Evolutionary conservation across 164 flowering plant genomes (phyloP), one percentile per base, ranked within the genome.

Genomic region (Stephania japonica): DNA sequence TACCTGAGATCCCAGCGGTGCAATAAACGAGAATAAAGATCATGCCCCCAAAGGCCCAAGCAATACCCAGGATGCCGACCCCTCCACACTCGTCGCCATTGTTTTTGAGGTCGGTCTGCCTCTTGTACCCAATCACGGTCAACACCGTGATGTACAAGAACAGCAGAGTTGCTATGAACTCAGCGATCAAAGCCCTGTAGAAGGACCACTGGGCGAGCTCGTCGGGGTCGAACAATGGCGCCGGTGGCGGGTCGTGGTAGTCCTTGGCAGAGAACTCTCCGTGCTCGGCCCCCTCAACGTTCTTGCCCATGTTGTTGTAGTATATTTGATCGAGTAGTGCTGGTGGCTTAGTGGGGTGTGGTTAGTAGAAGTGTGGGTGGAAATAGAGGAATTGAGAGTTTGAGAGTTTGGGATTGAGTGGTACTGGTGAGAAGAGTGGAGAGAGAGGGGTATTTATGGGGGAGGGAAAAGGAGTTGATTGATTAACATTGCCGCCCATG

Each of bases 11-110:
- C 19, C 90, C 91, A 62, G 90, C 92, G 42, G 92, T 87, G 84
- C 90, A 87, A 85, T 89, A 87, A 65, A 89, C 92, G 50, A 87
- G 90, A 62, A 89, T 66, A 68, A 89, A 89, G 73, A 87, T 87
- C 89, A 86, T 89, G 75, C 89, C 94, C 21, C 91, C 91, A 32
- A 90, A 87, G 65, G 93, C 87, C 93, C 90, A 88, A 23, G 93
- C 91, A 49, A 89, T 85, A 12, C 91, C 91, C 11, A 89, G 87
- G 69, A 87, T 78, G 25, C 91, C 93, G 65, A 87, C 93, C 0
- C 93, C 91, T 13, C 83, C 83, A 41, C 93, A 87, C 0, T 43
- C 75, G 24, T 81, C 86, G 6, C 56, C 75, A 42, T 53, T 67
- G 5, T 27, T n/a, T 6, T 14, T 21, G 0, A 77, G 21, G 62